Percentiles rank a stretch among this genome's conserved stretches.
phyloP scores from a whole-genome alignment of 257 asterid genomes.

The Datura wrightii region DNA sequence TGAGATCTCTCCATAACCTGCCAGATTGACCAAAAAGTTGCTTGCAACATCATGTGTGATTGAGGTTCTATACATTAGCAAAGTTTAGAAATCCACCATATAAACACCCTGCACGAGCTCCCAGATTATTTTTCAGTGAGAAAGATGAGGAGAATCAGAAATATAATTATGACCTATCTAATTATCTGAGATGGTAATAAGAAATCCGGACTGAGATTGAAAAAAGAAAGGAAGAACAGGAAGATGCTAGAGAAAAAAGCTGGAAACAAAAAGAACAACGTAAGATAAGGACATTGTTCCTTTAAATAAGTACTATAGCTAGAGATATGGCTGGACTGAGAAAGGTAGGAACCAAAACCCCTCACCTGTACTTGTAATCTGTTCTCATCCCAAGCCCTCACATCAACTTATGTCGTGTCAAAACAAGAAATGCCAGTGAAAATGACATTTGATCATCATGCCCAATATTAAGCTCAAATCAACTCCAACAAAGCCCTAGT shows the following conservation, averaged over 20 bases:
- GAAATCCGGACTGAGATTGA: background rate
- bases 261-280: slow-evolving; percentile 29
- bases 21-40: slow-evolving; percentile 30
- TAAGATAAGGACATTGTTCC: slow-evolving; percentile 24
- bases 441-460: slow-evolving; percentile 24
- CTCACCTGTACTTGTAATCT: slow-evolving; percentile 29
- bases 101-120: slow-evolving; percentile 27
- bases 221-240: slow-evolving; percentile 16
- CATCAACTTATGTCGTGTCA: slow-evolving; percentile 26
- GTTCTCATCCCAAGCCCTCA: slow-evolving; percentile 31
- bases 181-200: slow-evolving; percentile 25
- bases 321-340: slow-evolving; percentile 27
- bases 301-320: slow-evolving; percentile 10
- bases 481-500: slow-evolving; percentile 28
- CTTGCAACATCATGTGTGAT: slow-evolving; percentile 22
- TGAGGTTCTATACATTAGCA: slow-evolving; percentile 28
- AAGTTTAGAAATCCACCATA: slow-evolving; percentile 30
- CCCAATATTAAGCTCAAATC: slow-evolving; percentile 28
- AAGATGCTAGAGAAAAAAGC: slow-evolving; percentile 27
- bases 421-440: slow-evolving; percentile 11
- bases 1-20: slow-evolving; percentile 26
- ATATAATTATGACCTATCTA: slow-evolving; percentile 22
- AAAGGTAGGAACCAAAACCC: slow-evolving; percentile 25
- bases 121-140: slow-evolving; percentile 30
- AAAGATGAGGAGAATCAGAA: slow-evolving; percentile 20